Evolutionary conservation across 352 stramenopile species (phyloP).

Genomic region (Globisporangium cystogenes): DNA sequence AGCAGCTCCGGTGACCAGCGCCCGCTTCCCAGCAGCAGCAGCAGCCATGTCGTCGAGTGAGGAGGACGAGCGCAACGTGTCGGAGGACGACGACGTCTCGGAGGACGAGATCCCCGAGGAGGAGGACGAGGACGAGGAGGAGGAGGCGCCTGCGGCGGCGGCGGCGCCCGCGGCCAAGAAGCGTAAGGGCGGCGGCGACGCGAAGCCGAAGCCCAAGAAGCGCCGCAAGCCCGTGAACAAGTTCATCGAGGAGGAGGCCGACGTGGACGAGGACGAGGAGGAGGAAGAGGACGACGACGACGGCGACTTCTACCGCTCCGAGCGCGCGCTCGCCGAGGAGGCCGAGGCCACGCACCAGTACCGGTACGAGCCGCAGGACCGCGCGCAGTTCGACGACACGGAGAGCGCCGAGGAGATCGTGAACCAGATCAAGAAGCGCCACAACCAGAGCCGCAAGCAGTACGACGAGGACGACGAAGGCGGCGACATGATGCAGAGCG

Average conservation of each 20-base stretch:
- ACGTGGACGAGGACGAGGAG: constrained; percentile 85
- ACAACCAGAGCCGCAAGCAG: constrained; percentile 80
- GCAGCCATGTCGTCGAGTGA: constrained; percentile 83
- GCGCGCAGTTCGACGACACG: constrained; percentile 68
- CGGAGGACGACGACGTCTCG: constrained; percentile 28
- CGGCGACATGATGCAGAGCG: constrained; percentile 76
- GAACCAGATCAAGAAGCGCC: constrained; percentile 85
- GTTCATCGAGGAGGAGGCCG: constrained; percentile 87
- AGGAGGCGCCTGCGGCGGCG: constrained; percentile 19
- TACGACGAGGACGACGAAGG: constrained; percentile 85
- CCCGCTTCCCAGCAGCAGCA: too few species aligned
- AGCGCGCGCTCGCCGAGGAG: constrained; percentile 76
- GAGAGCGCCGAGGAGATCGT: constrained; percentile 83
- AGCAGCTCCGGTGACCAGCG: too few species aligned
- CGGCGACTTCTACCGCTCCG: constrained; percentile 69
- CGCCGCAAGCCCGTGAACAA: constrained; percentile 81
- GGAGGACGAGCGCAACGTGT: constrained; percentile 84
- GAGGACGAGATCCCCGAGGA: constrained; percentile 49
- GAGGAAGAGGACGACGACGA: constrained; percentile 82
- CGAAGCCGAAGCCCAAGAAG: constrained; percentile 81
- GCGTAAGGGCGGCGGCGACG: constrained; percentile 47
- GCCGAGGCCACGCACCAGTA: constrained; percentile 56
- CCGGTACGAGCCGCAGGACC: constrained; percentile 73
- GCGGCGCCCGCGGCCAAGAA: constrained; percentile 38
- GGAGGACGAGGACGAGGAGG: constrained; percentile 45